A percentile compares a stretch with the other conserved stretches of the same genome.
Conservation (phyloP, 768 basidiomycete species). For the Pleurotus giganteus region DNA sequence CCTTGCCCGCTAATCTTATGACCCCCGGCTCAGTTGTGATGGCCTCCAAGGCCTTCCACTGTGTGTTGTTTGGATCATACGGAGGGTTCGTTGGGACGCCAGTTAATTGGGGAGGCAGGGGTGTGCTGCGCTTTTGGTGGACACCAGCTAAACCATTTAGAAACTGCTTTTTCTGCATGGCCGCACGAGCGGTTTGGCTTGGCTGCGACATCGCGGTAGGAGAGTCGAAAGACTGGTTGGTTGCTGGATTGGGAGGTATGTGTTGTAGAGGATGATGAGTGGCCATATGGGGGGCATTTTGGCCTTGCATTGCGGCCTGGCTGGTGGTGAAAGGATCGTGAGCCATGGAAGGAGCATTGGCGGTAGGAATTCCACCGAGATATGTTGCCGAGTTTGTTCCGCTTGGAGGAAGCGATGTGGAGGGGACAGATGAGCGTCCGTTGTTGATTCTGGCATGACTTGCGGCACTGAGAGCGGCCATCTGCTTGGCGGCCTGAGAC, state of each 20-base stretch:
- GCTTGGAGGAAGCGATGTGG: constrained; percentile 34
- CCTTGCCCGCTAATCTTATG: constrained; percentile 69
- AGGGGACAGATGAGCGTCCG: constrained; percentile 32
- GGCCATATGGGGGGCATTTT: constrained; percentile 45
- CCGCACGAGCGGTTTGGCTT: constrained; percentile 23
- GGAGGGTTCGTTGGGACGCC: constrained; percentile 48
- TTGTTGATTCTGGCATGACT: constrained; percentile 61
- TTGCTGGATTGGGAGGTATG: constrained; percentile 32
- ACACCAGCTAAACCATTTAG: constrained; percentile 56
- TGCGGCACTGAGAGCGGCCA: constrained; percentile 71
- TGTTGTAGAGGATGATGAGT: constrained; percentile 33
- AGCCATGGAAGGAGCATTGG: constrained; percentile 28
- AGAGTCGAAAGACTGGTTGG: constrained; percentile 42
- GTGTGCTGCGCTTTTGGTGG: constrained; percentile 55
- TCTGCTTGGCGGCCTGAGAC: constrained; percentile 71
- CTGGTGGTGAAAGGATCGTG: constrained; percentile 41
- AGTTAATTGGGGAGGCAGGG: constrained; percentile 74
- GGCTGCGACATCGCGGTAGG: constrained; percentile 33
- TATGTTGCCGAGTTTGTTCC: constrained; percentile 69
- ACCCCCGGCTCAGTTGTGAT: constrained; percentile 55
- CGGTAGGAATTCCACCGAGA: constrained; percentile 58
- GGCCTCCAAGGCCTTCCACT: constrained; percentile 66
- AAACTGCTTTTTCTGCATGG: constrained; percentile 51
- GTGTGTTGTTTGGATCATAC: constrained; percentile 63
- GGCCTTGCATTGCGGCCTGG: constrained; percentile 18